Base-by-base conservation (phyloP, 2,329 filamentous ascomycete species). In the Claviceps maximensis region DNA sequence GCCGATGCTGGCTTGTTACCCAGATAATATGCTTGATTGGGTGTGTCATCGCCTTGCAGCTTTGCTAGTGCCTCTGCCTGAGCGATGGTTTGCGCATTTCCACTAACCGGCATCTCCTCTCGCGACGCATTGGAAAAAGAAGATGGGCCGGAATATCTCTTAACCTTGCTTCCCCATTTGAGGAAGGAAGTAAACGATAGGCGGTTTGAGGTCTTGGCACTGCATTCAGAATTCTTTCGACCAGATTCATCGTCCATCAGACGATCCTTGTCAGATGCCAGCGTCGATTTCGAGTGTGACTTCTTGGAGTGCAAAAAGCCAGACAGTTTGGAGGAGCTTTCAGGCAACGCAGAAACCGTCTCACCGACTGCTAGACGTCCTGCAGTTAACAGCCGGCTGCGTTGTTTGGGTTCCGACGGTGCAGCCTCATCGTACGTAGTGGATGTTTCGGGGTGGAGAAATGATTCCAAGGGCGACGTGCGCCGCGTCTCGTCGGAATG, bases 81-180 rank as follows among this genome's bases (percentile, higher is more conserved):
- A 5, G 63, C 58, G 36, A 59, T 58, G 23, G n/a, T 51, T 8
- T 58, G 54, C 6, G 41, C 3, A 21, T 59, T 58, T 31, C 59
- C 59, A 12, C 62, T 60, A 8, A 60, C 68, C 48, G 74, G 70
- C 74, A 95, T 91, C 17, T 90, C 94, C 62, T 95, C 90, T 57
- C 89, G 80, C 1, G 90, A 95, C 0, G 89, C 87, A 62, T 95
- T 95, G 4, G 89, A 89, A 64, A 95, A 93, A n/a, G 90, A 89
- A 0, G 87, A 86, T 3, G 85, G 76, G 64, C 74, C 57, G 64
- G 77, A 68, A 63, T 71, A 63, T 67, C 80, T 68, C 70, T 78
- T 73, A 66, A 73, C 74, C 74, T 79, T 73, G 69, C 73, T 76
- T 29, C 79, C 79, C 66, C 85, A 85, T 61, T 80, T 81, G 68